Conservation (phyloP, 2,329 filamentous ascomycete genomes). For the Penicillium thymicola region DNA sequence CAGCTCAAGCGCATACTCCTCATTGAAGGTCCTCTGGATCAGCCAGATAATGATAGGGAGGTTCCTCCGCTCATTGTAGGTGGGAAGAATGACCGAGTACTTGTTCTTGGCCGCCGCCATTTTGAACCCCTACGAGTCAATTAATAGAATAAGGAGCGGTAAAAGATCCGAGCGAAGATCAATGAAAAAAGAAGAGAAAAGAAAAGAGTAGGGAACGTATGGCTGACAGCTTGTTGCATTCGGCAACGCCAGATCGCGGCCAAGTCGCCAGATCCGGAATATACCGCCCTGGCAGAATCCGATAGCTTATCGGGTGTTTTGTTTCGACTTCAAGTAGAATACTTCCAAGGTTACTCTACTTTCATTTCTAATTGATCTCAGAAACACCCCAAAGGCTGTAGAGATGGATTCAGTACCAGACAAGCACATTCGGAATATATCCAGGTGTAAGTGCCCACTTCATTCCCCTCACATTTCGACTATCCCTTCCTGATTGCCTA, state of each 20-base stretch:
- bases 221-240: constrained; percentile 24
- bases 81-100: constrained; percentile 96
- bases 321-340: background rate
- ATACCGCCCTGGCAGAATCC: constrained; percentile 31
- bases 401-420: background rate
- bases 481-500: constrained; percentile 14
- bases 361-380: background rate
- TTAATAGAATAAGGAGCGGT: constrained; percentile 8
- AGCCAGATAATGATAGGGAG: constrained; percentile 94
- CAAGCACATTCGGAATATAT: constrained; percentile 37
- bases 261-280: constrained; percentile 29
- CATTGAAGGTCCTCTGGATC: constrained; percentile 84
- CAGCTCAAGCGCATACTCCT: constrained; percentile 60
- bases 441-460: constrained; percentile 33
- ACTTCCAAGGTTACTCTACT: background rate
- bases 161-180: constrained; percentile 7
- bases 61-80: constrained; percentile 97
- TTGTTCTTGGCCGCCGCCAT: constrained; percentile 57
- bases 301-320: constrained; percentile 26
- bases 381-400: background rate
- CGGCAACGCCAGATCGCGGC: constrained; percentile 21
- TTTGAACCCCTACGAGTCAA: constrained; percentile 16
- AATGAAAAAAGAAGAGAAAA: constrained; percentile 10
- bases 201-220: constrained; percentile 25
- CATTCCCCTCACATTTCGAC: background rate